Base-by-base conservation (phyloP, 768 basidiomycete species). In the Tricholoma bakamatsutake region DNA sequence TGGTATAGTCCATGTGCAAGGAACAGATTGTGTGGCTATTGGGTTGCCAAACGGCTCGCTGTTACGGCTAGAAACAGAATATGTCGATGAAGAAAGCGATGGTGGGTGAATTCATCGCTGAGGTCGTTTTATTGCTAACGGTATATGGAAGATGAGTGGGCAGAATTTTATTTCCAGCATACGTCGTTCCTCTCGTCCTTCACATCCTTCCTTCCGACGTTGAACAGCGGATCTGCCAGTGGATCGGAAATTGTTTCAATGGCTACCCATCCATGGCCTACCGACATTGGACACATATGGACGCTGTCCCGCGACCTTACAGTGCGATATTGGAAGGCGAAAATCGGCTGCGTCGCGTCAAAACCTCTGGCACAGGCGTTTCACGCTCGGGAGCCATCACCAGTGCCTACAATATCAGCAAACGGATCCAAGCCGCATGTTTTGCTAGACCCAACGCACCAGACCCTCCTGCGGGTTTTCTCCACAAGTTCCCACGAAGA, bases 251-350 rank as follows among this genome's bases (percentile, higher is more conserved):
- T 90, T 49, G 74, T 93, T 47, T 83, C 88, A 43, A 74, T 91
- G 39, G 81, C 89, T 5, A 84, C 83, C 43, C 80, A 85, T 67
- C 82, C 87, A 40, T 87, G 84, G 71, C 88, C 88, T 15, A 87
- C 86, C 12, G 88, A 89, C 65, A 76, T 88, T 55, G 80, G 77
- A 34, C 78, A 89, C 62, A 73, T 87, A 18, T 96, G 91, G 82
- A 87, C 93, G 1, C 78, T 98, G 40, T 93, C 94, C 8, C 79
- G 93, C 53, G 93, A 97, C 73, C 80, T 88, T 53, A 87, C 85
- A 33, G 75, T 98, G 40, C 81, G 93, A 37, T 75, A 90, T 42
- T 98, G 94, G 94, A 87, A 88, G 59, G 78, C 85, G 28, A 82
- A 86, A 67, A 75, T 82, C 53, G 85, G 85, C 43, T 87, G 90